These are phyloP conservation scores for Camellia oleifera DNA, from an alignment of 179 eudicot species.

Conservation along the genomic window DNA sequence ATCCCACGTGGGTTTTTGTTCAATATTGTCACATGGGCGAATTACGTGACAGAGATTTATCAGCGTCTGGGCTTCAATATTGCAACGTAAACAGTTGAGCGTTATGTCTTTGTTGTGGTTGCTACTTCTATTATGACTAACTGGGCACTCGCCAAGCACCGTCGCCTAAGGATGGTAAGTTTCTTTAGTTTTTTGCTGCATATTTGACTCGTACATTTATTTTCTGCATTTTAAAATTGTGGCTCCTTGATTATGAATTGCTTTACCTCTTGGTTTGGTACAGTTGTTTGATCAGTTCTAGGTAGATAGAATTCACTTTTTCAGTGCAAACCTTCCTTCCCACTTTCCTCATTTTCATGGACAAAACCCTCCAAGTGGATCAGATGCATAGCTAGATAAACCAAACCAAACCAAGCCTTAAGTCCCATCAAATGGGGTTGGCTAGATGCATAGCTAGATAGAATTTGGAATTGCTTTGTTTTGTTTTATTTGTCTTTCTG, in stretches of 20 bases:
- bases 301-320: too few relatives aligned
- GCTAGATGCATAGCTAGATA: too few relatives aligned
- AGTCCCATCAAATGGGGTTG: too few relatives aligned
- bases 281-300: too few relatives aligned
- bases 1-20: slow-evolving; percentile 93
- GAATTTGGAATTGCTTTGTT: too few relatives aligned
- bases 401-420: too few relatives aligned
- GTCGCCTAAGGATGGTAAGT: slow-evolving; percentile 77
- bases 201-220: background rate
- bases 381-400: too few relatives aligned
- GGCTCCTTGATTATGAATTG: background rate
- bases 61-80: slow-evolving; percentile 98
- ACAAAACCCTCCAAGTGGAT: too few relatives aligned
- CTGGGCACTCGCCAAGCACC: slow-evolving; percentile 93
- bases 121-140: slow-evolving; percentile 86
- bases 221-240: background rate
- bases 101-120: slow-evolving; percentile 74
- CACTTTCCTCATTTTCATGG: too few relatives aligned
- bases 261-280: too few relatives aligned
- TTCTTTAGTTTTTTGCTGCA: background rate
- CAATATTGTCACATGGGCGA: slow-evolving; percentile 90
- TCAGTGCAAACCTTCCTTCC: too few relatives aligned
- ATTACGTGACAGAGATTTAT: slow-evolving; percentile 88
- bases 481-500: too few relatives aligned
- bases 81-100: slow-evolving; percentile 92